phyloP scores from a whole-genome alignment of 257 asterid genomes.

The Gentiana straminea region DNA sequence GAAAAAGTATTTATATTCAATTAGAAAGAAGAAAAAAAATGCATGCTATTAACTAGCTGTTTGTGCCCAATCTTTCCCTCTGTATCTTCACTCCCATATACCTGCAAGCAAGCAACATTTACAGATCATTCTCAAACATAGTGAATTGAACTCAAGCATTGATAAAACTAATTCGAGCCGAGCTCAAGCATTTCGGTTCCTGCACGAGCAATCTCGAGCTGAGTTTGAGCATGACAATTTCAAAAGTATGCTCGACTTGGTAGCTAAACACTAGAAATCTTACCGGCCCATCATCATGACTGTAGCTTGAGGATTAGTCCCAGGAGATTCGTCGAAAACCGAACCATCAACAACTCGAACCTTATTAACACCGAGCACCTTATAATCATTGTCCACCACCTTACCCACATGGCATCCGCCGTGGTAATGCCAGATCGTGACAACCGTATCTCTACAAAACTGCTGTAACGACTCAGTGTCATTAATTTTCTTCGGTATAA shows the following conservation, averaged over 20 bases:
- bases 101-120: constrained; percentile 25
- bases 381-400: constrained; percentile 52
- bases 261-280: neutral
- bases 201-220: too few species aligned
- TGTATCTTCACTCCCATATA: constrained; percentile 92
- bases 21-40: neutral
- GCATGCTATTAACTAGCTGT: constrained; percentile 33
- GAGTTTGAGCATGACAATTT: too few species aligned
- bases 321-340: constrained; percentile 63
- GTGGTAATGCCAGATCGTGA: constrained; percentile 97
- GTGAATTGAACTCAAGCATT: too few species aligned
- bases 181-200: too few species aligned
- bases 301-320: constrained; percentile 97
- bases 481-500: constrained; percentile 74
- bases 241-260: too few species aligned
- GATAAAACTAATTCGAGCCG: too few species aligned
- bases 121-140: too few species aligned
- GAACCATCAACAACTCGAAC: constrained; percentile 91
- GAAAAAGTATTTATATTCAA: neutral
- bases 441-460: constrained; percentile 91
- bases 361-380: constrained; percentile 54
- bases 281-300: constrained; percentile 98
- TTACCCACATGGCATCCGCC: constrained; percentile 88
- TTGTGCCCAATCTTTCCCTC: constrained; percentile 53
- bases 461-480: constrained; percentile 69